These are phyloP conservation scores for Kwoniella mangroviensis DNA, from an alignment of 768 basidiomycete genomes.

Conservation along the genomic window DNA sequence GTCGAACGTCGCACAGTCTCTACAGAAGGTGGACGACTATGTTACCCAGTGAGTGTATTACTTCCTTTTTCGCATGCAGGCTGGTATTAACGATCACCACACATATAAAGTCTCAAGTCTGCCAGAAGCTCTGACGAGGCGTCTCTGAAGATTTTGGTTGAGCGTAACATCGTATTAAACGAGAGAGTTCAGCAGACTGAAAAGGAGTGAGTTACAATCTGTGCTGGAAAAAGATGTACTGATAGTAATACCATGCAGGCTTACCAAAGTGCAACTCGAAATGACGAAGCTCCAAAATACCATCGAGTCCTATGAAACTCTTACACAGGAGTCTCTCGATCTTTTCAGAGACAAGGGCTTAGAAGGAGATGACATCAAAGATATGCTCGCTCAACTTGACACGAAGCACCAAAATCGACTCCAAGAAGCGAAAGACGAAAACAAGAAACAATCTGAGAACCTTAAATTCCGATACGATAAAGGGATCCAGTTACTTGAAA, in stretches of 20 bases:
- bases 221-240: neutral
- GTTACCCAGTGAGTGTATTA: too few relatives aligned
- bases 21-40: too few relatives aligned
- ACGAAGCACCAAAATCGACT: neutral
- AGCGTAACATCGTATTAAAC: neutral
- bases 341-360: conserved; percentile 1
- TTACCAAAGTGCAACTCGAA: neutral
- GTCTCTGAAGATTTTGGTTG: too few relatives aligned
- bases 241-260: neutral
- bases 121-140: too few relatives aligned
- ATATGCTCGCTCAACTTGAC: neutral
- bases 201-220: neutral
- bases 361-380: conserved; percentile 7
- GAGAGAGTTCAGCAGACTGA: neutral
- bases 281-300: neutral
- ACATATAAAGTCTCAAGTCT: too few relatives aligned
- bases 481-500: neutral
- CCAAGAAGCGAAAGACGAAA: neutral
- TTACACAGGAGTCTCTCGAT: neutral
- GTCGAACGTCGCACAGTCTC: too few relatives aligned
- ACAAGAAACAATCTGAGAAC: neutral
- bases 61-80: too few relatives aligned
- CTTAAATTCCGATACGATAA: neutral
- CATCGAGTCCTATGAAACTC: neutral
- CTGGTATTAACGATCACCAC: too few relatives aligned